Evolutionary conservation across 148 eudicot genomes (phyloP), one percentile per base, ranked within the genome.

Genomic region (Nepenthes gracilis): DNA sequence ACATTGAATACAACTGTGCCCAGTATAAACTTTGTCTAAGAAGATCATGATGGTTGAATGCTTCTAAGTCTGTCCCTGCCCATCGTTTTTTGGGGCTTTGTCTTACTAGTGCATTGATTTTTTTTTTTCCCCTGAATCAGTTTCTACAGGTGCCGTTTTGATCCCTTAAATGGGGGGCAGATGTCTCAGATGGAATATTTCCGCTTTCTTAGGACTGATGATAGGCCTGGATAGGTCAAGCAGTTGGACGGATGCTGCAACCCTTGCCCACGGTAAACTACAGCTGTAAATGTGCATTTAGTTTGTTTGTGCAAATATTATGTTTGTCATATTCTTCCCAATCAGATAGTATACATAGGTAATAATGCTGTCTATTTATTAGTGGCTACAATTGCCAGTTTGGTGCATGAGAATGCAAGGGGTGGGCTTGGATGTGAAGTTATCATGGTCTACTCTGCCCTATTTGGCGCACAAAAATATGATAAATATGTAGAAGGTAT

Each of bases 131-230:
- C 15, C 32, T 9, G 43, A 5, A 38, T 64, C 85, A 88, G 99
- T 67, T 93, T 86, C 78, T 89, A 88, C 64, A 79, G 83, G 80
- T 89, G 89, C 83, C 64, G 83, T 55, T 86, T 82, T 69, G 91
- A 93, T 80, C 87, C 84, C 53, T 81, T 80, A 71, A 82, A 84
- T 59, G 96, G 96, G 64, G 99, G 96, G 64, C 77, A 73, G 49
- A 88, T 93, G 96, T 74, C 81, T 33, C 96, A 86, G 69, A 78
- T 77, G 70, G 99, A 93, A 64, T 83, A 81, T 36, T 71, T 86
- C 35, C 85, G 85, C 50, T 89, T 93, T 71, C 83, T 86, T 66
- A 86, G 82, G 77, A 77, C 88, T 7, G 85, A 86, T 65, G 71
- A 68, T 23, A 74, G 65, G 71, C 64, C 79, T 9, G 73, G 74